Base-by-base conservation (phyloP, 371 early-diverging fungal genomes). In the Rhizopus delemar region DNA sequence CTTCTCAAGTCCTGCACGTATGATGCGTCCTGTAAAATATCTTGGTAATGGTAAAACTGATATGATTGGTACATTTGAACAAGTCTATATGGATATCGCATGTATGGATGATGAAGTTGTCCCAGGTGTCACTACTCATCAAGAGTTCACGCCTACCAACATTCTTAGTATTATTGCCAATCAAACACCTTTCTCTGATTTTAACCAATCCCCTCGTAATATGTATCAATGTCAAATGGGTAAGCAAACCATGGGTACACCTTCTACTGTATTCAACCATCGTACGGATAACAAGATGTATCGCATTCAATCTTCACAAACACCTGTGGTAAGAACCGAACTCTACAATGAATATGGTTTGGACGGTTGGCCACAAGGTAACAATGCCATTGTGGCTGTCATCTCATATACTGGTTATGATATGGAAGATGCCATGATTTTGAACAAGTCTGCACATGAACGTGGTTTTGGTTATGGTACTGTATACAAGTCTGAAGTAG, bases 181-280 rank as follows among this genome's bases (percentile, higher is more conserved):
- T 74, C 72, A 97, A 78, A 99, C 98, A n/a, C 99, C 99, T 28
- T 99, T 99, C 80, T 97, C 97, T 15, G 99, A 99, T 71, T 93
- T 93, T 60, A 99, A 99, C 79, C 99, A 98, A 78, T 91, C 92
- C 65, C 99, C 99, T 31, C 91, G 99, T 82, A 99, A 98, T 84
- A 99, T 99, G 98, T 99, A 98, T 78, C 99, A 99, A 78, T 97
- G 97, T 84, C 93, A 93, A 88, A 99, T 99, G 99, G 99, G 98
- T 70, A 99, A 99, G 75, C 99, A 99, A 78, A 88, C 99, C 31
- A 99, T 99, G 99, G 99, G 99, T 64, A 95, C 97, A 5, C 95
- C 99, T 22, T 86, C 91, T n/a, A 89, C 93, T 57, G 91, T 90
- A 16, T 72, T 93, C 60, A 87, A 87, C 53, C 86, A 92, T 69